Evolutionary conservation across 805 yeast genomes (phyloP), one percentile per base, ranked within the genome.

Genomic region (Wickerhamomyces strasburgensis): DNA sequence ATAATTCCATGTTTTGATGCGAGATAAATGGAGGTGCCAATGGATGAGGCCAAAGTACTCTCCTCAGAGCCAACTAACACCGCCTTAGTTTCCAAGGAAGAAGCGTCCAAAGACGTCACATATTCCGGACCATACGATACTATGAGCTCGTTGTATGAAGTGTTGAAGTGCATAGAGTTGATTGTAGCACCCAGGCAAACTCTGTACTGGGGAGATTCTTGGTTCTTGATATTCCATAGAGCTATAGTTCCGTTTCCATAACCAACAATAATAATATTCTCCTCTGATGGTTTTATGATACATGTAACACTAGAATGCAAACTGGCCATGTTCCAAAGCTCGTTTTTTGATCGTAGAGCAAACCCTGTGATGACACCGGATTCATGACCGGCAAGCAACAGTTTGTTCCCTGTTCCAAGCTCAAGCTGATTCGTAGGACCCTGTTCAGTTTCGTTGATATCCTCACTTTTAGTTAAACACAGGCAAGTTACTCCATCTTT

Each of bases 381-480:
- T 15, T 46, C 49, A 42, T 67, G 63, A 3, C 72, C 83, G 3
- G 70, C 72, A 18, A 64, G 54, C 3, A 72, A 51, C 4, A 47
- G 41, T 43, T 68, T 71, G 0, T 68, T 77, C 6, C 54, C 58
- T 14, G 75, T 70, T 19, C 72, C 84, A 49, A 61, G 72, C 42
- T 76, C 79, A 19, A 68, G 51, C 32, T 58, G 56, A 6, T 66
- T 65, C 6, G 60, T 67, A 14, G 44, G 13, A 21, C 11, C 10
- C 7, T 7, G 11, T 29, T 23, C 27, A 13, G 34, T 14, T 11
- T 19, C 11, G 19, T 26, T 21, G 6, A 10, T 16, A 2, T 35
- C 15, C 2, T 26, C 30, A 1, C 31, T 30, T 10, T 15, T 15
- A 2, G 34, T 13, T 13, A 49, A 2, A 6, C 43, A 27, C 14